These are phyloP conservation scores for Psidium guajava DNA, from an alignment of 345 rosid genomes.

Conservation along the genomic window DNA sequence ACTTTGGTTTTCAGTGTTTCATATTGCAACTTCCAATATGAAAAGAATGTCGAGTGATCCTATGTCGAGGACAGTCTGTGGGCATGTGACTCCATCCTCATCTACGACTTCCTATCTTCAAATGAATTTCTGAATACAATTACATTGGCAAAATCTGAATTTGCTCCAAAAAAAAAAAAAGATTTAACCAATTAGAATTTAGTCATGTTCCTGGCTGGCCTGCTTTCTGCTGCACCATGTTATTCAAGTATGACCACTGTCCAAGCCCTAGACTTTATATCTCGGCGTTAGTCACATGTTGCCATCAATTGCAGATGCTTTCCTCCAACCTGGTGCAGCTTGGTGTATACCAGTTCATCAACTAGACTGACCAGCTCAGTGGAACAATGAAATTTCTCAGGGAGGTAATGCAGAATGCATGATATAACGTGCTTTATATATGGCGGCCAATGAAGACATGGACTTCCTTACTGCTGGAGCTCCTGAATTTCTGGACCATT, in stretches of 20 bases:
- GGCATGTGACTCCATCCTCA: neutral
- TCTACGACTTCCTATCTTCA: neutral
- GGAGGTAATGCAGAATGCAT: neutral
- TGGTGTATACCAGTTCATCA: neutral
- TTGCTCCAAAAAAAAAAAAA: neutral
- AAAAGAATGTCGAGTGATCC: neutral
- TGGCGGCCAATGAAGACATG: neutral
- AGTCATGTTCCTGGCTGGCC: neutral
- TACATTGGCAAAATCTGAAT: neutral
- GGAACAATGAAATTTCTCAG: neutral
- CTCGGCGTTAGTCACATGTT: neutral
- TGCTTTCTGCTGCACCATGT: neutral
- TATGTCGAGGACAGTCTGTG: neutral
- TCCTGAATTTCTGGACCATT: neutral
- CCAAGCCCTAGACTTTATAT: neutral
- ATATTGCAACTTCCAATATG: neutral
- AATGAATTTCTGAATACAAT: neutral
- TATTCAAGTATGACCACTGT: neutral
- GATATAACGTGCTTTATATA: neutral
- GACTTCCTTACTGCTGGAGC: neutral
- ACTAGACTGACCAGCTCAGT: neutral
- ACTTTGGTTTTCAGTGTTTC: neutral
- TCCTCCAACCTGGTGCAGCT: neutral
- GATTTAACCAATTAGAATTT: neutral
- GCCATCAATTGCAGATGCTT: neutral